Evolutionary conservation across 2,329 filamentous ascomycete species (phyloP).

Genomic region (Fusarium napiforme): DNA sequence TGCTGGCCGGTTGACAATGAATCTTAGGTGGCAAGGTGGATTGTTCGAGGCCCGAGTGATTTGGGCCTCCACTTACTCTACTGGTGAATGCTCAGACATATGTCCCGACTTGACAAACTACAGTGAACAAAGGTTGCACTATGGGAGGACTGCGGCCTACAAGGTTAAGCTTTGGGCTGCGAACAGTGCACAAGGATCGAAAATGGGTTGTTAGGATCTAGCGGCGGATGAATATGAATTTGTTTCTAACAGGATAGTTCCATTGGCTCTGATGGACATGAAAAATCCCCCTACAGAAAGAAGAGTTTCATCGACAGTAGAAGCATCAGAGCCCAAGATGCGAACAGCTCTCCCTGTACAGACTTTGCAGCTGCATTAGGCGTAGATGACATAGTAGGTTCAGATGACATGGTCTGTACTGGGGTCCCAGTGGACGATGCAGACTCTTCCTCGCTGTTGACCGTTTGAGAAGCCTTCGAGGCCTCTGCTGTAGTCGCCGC

Average conservation of each 20-base stretch:
- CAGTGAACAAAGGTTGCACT: no score
- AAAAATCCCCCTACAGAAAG: background rate
- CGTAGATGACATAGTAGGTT: background rate
- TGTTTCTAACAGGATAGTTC: background rate
- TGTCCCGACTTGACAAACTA: no score
- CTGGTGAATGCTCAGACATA: background rate
- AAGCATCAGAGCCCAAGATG: background rate
- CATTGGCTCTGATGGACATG: accelerated
- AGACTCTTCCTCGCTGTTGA: background rate
- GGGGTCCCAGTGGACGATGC: background rate
- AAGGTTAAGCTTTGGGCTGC: no score
- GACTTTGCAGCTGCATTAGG: background rate
- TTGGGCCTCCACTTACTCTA: background rate
- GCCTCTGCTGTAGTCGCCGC: accelerated
- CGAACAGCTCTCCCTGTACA: accelerated
- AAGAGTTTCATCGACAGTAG: background rate
- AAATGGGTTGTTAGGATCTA: accelerated
- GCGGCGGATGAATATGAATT: accelerated
- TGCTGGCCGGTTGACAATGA: no score
- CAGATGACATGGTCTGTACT: background rate
- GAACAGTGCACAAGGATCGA: no score
- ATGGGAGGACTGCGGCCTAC: no score
- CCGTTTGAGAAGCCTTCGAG: background rate
- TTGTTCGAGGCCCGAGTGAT: background rate
- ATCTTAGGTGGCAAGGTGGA: no score